These are phyloP conservation scores for Russula olivacea DNA, from an alignment of 768 basidiomycete species.

Conservation along the genomic window DNA sequence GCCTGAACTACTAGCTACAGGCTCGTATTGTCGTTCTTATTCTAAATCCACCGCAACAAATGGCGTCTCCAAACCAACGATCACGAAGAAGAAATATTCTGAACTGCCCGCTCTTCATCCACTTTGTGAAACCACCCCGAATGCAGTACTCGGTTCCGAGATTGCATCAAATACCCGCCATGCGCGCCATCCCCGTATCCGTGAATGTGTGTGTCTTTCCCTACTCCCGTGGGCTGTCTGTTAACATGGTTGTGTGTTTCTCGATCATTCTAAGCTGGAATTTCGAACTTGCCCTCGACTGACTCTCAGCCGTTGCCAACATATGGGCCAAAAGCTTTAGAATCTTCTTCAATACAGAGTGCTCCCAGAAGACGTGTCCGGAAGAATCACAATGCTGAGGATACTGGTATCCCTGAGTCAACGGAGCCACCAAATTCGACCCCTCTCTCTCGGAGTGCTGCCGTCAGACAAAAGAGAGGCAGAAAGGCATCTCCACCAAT, in stretches of 20 bases:
- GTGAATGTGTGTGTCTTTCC: conserved; percentile 8
- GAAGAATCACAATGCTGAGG: not conserved
- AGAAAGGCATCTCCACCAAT: not conserved
- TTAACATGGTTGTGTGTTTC: not conserved
- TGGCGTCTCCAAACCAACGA: conserved; percentile 12
- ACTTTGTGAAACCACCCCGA: conserved; percentile 40
- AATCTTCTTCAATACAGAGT: not conserved
- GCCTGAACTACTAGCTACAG: not conserved
- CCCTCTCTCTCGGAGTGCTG: not conserved
- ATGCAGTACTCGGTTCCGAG: conserved; percentile 35
- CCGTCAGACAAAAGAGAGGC: not conserved
- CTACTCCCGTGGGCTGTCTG: not conserved
- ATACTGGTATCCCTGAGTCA: not conserved
- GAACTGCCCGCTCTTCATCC: conserved; percentile 52
- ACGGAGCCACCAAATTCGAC: not conserved
- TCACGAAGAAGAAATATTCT: conserved; percentile 47
- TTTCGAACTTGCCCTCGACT: not conserved
- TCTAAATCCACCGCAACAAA: not conserved
- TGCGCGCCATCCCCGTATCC: not conserved
- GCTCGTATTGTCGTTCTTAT: not conserved
- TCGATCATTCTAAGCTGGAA: not conserved
- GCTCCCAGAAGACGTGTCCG: not conserved
- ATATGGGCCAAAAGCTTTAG: not conserved
- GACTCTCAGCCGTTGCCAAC: not conserved
- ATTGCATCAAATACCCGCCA: not conserved